Conservation (phyloP, 768 basidiomycete species). For the Zangia roseola region DNA sequence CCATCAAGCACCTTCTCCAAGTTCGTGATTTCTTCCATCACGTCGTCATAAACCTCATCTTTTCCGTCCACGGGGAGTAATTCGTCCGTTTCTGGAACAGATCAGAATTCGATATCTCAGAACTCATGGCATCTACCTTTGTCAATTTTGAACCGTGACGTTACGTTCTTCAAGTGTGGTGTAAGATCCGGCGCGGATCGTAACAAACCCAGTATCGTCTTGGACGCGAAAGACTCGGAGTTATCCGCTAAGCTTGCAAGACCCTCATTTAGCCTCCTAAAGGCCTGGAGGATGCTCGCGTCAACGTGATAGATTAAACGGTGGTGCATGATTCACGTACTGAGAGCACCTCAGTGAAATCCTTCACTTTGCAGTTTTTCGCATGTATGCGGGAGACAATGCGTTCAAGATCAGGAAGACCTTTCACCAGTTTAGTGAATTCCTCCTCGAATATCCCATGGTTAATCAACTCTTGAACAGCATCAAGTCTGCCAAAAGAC, state of each 20-base stretch:
- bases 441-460: constrained; percentile 74
- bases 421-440: constrained; percentile 75
- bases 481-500: constrained; percentile 68
- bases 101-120: constrained; percentile 20
- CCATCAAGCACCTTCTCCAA: constrained; percentile 74
- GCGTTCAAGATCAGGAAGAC: constrained; percentile 89
- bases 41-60: constrained; percentile 79
- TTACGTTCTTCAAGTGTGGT: constrained; percentile 68
- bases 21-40: constrained; percentile 65
- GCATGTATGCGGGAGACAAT: constrained; percentile 95
- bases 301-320: background rate
- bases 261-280: constrained; percentile 69
- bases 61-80: constrained; percentile 83
- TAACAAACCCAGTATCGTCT: constrained; percentile 71
- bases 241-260: constrained; percentile 60
- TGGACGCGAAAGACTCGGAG: constrained; percentile 73
- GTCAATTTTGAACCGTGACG: constrained; percentile 59
- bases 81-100: constrained; percentile 54
- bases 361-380: constrained; percentile 80
- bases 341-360: constrained; percentile 81
- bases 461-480: constrained; percentile 86
- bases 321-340: constrained; percentile 40
- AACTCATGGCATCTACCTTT: constrained; percentile 46
- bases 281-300: constrained; percentile 50
- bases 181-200: constrained; percentile 79